phyloP scores from a whole-genome alignment of 495 filamentous ascomycete species.

The Tetracladium setigerum region DNA sequence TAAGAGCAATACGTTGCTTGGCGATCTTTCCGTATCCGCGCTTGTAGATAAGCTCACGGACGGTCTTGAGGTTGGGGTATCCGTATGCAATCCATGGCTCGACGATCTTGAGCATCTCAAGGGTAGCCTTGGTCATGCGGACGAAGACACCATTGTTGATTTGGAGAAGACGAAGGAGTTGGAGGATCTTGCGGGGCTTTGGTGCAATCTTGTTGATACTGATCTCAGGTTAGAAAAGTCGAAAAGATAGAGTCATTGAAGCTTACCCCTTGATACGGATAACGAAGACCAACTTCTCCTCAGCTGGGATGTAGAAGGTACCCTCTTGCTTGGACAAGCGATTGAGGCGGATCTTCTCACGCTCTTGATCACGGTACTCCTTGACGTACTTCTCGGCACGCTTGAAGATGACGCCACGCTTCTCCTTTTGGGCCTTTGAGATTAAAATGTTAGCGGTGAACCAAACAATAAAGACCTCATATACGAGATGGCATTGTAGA shows the following conservation, averaged over 20 bases:
- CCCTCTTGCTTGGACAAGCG: conserved; percentile 87
- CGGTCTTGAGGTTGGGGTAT: conserved; percentile 97
- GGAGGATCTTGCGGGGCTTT: conserved; percentile 99
- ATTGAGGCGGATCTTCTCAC: conserved; percentile 90
- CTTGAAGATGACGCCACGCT: conserved; percentile 97
- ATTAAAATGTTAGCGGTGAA: conserved; percentile 9
- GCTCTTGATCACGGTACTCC: conserved; percentile 97
- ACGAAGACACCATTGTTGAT: conserved; percentile 99
- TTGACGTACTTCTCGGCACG: conserved; percentile 98
- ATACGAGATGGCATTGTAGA: conserved; percentile 14
- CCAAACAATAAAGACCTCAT: conserved; percentile 4
- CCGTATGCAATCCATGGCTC: conserved; percentile 98
- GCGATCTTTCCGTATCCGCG: conserved; percentile 96
- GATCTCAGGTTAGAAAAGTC: neutral
- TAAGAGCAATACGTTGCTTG: conserved; percentile 91
- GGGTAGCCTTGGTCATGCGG: conserved; percentile 93
- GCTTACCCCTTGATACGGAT: conserved; percentile 93
- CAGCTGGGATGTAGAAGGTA: conserved; percentile 85
- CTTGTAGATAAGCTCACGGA: conserved; percentile 99
- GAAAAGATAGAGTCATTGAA: conserved; percentile 20
- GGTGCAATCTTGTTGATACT: conserved; percentile 99
- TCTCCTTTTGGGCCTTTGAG: conserved; percentile 85
- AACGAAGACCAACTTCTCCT: conserved; percentile 96
- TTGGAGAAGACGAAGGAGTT: conserved; percentile 97
- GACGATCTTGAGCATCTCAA: conserved; percentile 95